Percentiles rank a stretch among this genome's conserved stretches.
Conservation (phyloP, 352 stramenopile species). For the Phytophthora sp. region DNA sequence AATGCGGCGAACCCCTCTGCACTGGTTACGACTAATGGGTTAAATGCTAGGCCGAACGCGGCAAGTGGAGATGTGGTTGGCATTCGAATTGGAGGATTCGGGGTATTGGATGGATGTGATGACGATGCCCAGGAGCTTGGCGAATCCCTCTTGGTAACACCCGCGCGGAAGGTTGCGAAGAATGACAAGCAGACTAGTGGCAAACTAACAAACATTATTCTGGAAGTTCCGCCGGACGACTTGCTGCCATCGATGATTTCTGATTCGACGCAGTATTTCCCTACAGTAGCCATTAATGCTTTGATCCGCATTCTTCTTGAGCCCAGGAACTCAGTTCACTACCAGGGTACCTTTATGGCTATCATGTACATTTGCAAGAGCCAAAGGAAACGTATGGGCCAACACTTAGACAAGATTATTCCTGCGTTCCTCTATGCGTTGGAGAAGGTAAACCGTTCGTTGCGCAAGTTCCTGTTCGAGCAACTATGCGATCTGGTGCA, state of each 20-base stretch:
- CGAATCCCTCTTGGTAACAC: constrained; percentile 53
- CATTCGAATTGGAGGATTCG: constrained; percentile 44
- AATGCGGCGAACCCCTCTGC: constrained; percentile 10
- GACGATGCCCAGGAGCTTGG: constrained; percentile 54
- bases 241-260: constrained; percentile 83
- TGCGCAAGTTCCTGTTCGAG: constrained; percentile 96
- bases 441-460: constrained; percentile 82
- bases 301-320: constrained; percentile 98
- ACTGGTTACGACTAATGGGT: constrained; percentile 11
- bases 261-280: constrained; percentile 95
- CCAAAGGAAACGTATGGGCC: constrained; percentile 93
- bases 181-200: constrained; percentile 80
- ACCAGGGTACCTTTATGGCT: constrained; percentile 97
- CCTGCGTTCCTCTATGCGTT: constrained; percentile 97
- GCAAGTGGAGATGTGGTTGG: constrained; percentile 27
- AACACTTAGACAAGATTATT: constrained; percentile 97
- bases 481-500: constrained; percentile 96
- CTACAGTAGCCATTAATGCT: constrained; percentile 96
- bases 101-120: constrained; percentile 43
- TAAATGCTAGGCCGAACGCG: constrained; percentile 6
- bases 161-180: constrained; percentile 60
- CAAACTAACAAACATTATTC: constrained; percentile 63
- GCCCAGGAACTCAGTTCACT: constrained; percentile 95
- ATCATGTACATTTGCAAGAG: constrained; percentile 99
- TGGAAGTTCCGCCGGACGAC: constrained; percentile 75